A percentile compares a stretch with the other conserved stretches of the same genome.
Conservation (phyloP, 192 early-diverging fungal species). For the Phlyctochytrium planicorne region DNA sequence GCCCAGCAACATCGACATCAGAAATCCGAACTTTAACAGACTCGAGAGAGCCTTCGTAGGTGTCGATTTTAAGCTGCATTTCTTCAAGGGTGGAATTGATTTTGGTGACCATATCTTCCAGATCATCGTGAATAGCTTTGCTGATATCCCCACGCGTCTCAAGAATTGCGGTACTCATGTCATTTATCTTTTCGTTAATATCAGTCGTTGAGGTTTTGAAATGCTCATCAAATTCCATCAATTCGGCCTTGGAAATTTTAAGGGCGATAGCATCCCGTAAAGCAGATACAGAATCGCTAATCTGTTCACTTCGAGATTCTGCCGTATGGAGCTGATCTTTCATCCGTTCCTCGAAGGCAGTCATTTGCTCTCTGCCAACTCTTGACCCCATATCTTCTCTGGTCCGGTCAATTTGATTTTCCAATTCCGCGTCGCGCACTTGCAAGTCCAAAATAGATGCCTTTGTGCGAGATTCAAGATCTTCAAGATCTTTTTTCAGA, state of each 20-base stretch:
- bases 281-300: constrained; percentile 18
- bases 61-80: constrained; percentile 23
- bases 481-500: constrained; percentile 28
- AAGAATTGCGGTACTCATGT: constrained; percentile 12
- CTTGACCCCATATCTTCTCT: constrained; percentile 18
- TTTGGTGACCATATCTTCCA: constrained; percentile 31
- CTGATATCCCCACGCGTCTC: constrained; percentile 28
- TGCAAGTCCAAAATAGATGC: constrained; percentile 33
- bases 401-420: constrained; percentile 17
- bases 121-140: constrained; percentile 29
- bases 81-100: constrained; percentile 29
- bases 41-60: constrained; percentile 27
- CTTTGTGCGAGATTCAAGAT: constrained; percentile 27
- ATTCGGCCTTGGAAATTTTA: constrained; percentile 20
- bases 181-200: constrained; percentile 16
- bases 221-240: constrained; percentile 26
- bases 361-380: constrained; percentile 12
- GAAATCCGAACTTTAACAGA: constrained; percentile 27
- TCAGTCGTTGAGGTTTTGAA: background rate
- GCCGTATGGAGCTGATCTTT: constrained; percentile 19
- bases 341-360: constrained; percentile 25
- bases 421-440: constrained; percentile 10
- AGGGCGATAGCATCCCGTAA: constrained; percentile 13
- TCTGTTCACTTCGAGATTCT: constrained; percentile 14
- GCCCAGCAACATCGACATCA: constrained; percentile 18